Conservation (phyloP, 441 rosid genomes). For the Corymbia citriodora region DNA sequence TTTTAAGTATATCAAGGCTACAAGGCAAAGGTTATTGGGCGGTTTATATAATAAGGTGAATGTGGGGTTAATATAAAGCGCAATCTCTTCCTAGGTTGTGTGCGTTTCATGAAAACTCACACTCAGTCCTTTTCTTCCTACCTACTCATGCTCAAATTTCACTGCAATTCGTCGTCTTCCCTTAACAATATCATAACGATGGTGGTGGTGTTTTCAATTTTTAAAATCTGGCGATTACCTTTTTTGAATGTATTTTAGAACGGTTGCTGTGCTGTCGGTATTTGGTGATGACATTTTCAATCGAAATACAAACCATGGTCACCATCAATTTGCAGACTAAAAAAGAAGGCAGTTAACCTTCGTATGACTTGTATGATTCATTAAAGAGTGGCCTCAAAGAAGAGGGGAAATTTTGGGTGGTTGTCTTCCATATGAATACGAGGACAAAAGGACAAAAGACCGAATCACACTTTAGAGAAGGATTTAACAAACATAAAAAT, state of each 20-base stretch:
- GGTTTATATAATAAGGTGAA: background rate
- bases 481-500: background rate
- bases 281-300: background rate
- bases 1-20: background rate
- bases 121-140: background rate
- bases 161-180: background rate
- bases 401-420: background rate
- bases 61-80: background rate
- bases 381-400: background rate
- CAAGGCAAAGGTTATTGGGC: background rate
- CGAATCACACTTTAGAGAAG: background rate
- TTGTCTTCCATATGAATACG: background rate
- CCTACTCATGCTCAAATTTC: background rate
- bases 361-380: background rate
- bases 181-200: background rate
- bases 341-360: background rate
- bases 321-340: background rate
- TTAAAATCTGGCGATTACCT: background rate
- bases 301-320: background rate
- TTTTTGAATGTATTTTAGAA: background rate
- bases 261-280: background rate
- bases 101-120: background rate
- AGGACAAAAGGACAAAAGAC: background rate
- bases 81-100: background rate
- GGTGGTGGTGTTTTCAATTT: background rate